phyloP scores from a whole-genome alignment of 352 stramenopile species.

The Pythium rhizo-oryzae region DNA sequence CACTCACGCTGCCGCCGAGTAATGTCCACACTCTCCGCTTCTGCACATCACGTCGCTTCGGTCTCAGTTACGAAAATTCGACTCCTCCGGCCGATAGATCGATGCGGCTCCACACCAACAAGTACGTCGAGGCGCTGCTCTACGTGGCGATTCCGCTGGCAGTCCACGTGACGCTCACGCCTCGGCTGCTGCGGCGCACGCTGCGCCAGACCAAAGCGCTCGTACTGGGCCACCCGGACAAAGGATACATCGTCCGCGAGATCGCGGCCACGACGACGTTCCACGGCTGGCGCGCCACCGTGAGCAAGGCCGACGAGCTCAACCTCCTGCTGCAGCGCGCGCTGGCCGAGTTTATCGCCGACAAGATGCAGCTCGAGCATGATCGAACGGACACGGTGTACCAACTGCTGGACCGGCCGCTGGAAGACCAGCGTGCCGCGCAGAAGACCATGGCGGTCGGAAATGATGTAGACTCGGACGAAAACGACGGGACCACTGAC shows the following conservation, averaged over 20 bases:
- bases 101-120: constrained; percentile 13
- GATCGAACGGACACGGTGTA: constrained; percentile 40
- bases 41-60: no score
- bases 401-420: constrained; percentile 48
- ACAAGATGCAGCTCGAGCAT: constrained; percentile 44
- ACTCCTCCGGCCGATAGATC: no score
- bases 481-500: neutral
- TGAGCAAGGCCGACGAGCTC: constrained; percentile 34
- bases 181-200: constrained; percentile 3
- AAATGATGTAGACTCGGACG: neutral
- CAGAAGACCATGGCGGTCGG: no score
- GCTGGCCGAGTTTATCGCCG: constrained; percentile 47
- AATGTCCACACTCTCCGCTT: no score
- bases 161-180: constrained; percentile 3
- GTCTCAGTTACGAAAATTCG: no score
- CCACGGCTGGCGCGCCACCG: constrained; percentile 28
- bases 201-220: neutral
- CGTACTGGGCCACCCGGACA: constrained; percentile 1
- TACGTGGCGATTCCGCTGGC: constrained; percentile 52
- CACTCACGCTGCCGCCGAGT: no score
- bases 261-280: constrained; percentile 38
- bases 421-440: constrained; percentile 6
- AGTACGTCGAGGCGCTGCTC: constrained; percentile 47
- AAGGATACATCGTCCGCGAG: constrained; percentile 22
- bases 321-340: constrained; percentile 59